Conservation (phyloP, 2,329 filamentous ascomycete genomes). For the Penicillium sp. region DNA sequence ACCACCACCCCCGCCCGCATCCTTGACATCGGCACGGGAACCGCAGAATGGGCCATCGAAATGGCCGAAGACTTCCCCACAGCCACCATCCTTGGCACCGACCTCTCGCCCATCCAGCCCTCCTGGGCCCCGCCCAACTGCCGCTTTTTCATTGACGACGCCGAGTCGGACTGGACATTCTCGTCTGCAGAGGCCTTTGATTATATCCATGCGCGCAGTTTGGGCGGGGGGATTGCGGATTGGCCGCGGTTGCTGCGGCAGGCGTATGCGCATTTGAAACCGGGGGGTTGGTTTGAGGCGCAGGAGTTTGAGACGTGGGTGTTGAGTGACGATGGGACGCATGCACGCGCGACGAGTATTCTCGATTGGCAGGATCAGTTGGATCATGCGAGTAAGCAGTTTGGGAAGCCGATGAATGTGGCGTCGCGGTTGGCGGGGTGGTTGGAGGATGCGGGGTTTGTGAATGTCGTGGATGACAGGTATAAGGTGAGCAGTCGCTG, state of each 20-base stretch:
- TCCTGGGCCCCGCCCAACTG: conserved; percentile 53
- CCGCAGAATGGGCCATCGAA: conserved; percentile 45
- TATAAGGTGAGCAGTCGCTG: conserved; percentile 33
- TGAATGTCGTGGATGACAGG: conserved; percentile 36
- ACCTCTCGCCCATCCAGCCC: conserved; percentile 40
- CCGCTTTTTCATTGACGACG: conserved; percentile 51
- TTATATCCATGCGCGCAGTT: conserved; percentile 41
- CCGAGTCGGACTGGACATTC: conserved; percentile 45
- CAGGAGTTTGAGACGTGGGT: conserved; percentile 37
- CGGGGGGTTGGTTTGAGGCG: conserved; percentile 41
- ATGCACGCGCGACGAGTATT: conserved; percentile 25
- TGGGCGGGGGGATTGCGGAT: conserved; percentile 42
- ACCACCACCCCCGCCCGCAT: conserved; percentile 24
- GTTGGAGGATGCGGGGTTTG: conserved; percentile 37
- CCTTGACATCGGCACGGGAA: conserved; percentile 39
- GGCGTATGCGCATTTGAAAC: conserved; percentile 35
- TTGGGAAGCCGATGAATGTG: conserved; percentile 41
- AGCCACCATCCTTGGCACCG: conserved; percentile 40
- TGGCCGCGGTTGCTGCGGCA: conserved; percentile 35
- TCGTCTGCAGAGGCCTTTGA: conserved; percentile 42
- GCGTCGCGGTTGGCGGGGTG: conserved; percentile 31
- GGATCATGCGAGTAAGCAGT: conserved; percentile 32
- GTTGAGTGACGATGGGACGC: conserved; percentile 37
- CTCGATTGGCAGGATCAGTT: conserved; percentile 35
- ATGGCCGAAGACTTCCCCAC: conserved; percentile 44